Base-by-base conservation (phyloP, 768 basidiomycete genomes). In the Xanthoconium purpureum region DNA sequence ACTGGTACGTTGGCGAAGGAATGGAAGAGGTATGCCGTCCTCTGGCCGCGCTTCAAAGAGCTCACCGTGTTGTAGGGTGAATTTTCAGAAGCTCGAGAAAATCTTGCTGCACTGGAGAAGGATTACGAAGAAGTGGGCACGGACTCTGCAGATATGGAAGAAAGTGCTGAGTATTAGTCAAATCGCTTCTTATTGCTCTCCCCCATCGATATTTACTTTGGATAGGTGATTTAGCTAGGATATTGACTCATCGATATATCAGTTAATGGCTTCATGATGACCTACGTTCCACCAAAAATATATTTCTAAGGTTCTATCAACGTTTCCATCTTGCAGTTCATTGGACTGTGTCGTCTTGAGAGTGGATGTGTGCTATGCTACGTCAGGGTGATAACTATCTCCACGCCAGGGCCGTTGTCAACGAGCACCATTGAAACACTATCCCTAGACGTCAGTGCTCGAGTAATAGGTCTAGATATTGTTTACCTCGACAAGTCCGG, bases 1-100 rank as follows among this genome's bases (percentile, higher is more conserved):
- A 91, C 73, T 90, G 93, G 94, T 96, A 95, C 68, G 95, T 97
- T 60, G 95, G 95, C 70, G 95, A 98, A 77, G 96, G 96, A 80
- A 98, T 98, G 96, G 96, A 98, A 72, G 96, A 98, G 80, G 83
- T 78, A 58, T 33, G 72, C 61, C 10, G 9, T 50, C 48, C 53
- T 17, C 39, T 54, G 17, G 36, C 61, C 37, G 52, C 28, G 17
- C 15, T 54, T 43, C 30, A 52, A 42, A 10, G 18, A 12, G 14
- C 62, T 66, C 17, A 71, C 40, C 14, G 12, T 5, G 28, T 44
- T 52, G n/a, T 48, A 84, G 79, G 96, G 96, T 74, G 96, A 98
- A 77, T 98, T 98, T 77, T 94, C 93, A 46, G 95, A 97, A 77
- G 96, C 96, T 45, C 89, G 95, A 64, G 96, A 98, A 73, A 96